Evolutionary conservation across 2,329 filamentous ascomycete species (phyloP).

Genomic region (Aspergillus neotritici): DNA sequence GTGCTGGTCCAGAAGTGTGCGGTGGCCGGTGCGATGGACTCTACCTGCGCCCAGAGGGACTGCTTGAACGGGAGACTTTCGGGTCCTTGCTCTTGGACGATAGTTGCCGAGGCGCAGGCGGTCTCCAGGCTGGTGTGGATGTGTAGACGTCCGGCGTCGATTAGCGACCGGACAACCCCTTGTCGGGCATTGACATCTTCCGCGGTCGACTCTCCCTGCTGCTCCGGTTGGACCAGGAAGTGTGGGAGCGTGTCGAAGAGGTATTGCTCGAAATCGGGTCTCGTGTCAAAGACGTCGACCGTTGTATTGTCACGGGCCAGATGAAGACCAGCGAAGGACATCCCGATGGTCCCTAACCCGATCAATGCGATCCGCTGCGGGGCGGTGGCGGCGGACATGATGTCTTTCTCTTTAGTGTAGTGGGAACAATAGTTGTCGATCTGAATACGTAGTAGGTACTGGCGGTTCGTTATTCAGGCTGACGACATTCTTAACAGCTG

Average conservation of each 20-base stretch:
- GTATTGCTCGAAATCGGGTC: slow-evolving; percentile 45
- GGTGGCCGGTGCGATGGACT: slow-evolving; percentile 38
- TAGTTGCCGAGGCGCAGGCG: slow-evolving; percentile 35
- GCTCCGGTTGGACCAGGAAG: slow-evolving; percentile 5
- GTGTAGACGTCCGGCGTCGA: slow-evolving; percentile 13
- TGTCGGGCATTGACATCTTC: too few species aligned
- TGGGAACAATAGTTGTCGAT: too few species aligned
- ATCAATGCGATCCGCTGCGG: slow-evolving; percentile 32
- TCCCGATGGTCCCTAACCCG: slow-evolving; percentile 47
- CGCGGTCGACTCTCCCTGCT: too few species aligned
- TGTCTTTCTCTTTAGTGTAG: too few species aligned
- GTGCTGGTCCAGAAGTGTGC: slow-evolving; percentile 55
- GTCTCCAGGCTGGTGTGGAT: slow-evolving; percentile 13
- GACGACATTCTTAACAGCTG: too few species aligned
- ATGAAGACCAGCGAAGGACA: slow-evolving; percentile 48
- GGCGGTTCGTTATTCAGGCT: too few species aligned
- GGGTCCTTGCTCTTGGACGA: slow-evolving; percentile 57
- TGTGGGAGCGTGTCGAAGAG: slow-evolving; percentile 28
- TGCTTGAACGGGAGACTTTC: slow-evolving; percentile 51
- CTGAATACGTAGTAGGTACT: too few species aligned
- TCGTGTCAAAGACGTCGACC: slow-evolving; percentile 48
- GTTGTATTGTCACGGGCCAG: slow-evolving; percentile 13
- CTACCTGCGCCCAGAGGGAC: slow-evolving; percentile 48
- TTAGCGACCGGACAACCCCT: slow-evolving; percentile 4
- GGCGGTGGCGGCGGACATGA: background rate